Evolutionary conservation across 257 asterid species (phyloP), one percentile per base, ranked within the genome.

Genomic region (Leptodermis oblonga): DNA sequence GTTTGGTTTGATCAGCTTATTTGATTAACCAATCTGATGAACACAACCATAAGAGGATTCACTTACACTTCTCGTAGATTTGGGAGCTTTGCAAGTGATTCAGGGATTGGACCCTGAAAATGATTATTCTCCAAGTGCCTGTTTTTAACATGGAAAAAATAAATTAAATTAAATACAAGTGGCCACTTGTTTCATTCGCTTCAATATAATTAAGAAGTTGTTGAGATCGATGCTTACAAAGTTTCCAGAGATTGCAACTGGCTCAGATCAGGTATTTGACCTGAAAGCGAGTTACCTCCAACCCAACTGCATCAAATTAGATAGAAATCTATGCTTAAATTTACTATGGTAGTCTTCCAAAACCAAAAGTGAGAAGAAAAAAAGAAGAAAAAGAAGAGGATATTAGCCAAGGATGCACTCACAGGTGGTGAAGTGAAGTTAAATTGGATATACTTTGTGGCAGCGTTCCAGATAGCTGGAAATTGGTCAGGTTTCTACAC

Each of bases 121-220:
- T 79, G 86, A 65, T 92, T 92, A 79, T 88, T 84, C 86, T 92
- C 93, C 71, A 92, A 80, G 77, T 88, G 96, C 80, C 98, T 92
- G 70, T 67, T 61, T 45, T 64, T 59, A 52, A 26, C 67, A 62
- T n/a, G 67, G 37, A 5, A 67, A 31, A 73, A 76, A 14, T 37
- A 66, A 31, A 62, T 42, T 14, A 30, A n/a, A n/a, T n/a, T n/a
- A n/a, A 28, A 15, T 10, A 34, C 18, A 12, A n/a, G n/a, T n/a
- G n/a, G n/a, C n/a, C n/a, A n/a, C n/a, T n/a, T n/a, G n/a, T 18
- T 22, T 14, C 69, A 4, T 15, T 7, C 34, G n/a, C 18, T 4
- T 20, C 13, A 34, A 10, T 11, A 22, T n/a, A n/a, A n/a, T n/a
- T 39, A 63, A 15, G 10, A 52, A 49, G 11, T 4, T 17, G 22